Evolutionary conservation across 768 basidiomycete species (phyloP).

Genomic region (Porphyrellus cyaneotinctus): DNA sequence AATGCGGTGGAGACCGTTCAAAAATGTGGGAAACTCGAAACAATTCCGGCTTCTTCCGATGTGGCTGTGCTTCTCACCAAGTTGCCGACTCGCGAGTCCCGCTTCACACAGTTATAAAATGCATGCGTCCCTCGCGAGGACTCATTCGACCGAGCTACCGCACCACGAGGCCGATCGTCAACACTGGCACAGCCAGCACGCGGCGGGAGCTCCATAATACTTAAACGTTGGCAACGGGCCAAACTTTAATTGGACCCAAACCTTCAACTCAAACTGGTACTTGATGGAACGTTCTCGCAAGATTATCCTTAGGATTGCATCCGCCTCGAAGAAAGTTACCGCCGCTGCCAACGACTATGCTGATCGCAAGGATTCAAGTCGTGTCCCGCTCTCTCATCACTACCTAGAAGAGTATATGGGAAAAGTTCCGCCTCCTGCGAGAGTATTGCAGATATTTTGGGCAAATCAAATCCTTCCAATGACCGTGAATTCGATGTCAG

Average conservation of each 20-base stretch:
- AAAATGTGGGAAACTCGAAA: conserved; percentile 10
- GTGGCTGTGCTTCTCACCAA: conserved; percentile 22
- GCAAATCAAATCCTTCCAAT: no score
- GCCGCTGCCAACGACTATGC: not conserved
- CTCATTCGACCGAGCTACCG: no score
- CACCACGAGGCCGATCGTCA: no score
- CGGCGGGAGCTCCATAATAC: no score
- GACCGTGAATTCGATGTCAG: not conserved
- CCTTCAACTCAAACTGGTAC: no score
- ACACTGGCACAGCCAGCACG: no score
- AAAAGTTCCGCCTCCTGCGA: conserved; percentile 6
- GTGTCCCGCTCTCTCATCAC: not conserved
- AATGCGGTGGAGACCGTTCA: not conserved
- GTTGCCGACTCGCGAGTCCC: no score
- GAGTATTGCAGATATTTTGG: not conserved
- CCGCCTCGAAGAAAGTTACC: not conserved
- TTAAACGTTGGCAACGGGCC: no score
- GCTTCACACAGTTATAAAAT: no score
- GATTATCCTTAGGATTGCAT: not conserved
- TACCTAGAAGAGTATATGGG: conserved; percentile 3
- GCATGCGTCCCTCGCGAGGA: no score
- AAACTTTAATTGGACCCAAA: no score
- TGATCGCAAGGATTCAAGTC: not conserved
- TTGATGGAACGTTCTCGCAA: conserved; percentile 9
- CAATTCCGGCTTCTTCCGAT: conserved; percentile 17